phyloP scores from a whole-genome alignment of 1,284 basidiomycete species.

The Laetiporus sulphureus region DNA sequence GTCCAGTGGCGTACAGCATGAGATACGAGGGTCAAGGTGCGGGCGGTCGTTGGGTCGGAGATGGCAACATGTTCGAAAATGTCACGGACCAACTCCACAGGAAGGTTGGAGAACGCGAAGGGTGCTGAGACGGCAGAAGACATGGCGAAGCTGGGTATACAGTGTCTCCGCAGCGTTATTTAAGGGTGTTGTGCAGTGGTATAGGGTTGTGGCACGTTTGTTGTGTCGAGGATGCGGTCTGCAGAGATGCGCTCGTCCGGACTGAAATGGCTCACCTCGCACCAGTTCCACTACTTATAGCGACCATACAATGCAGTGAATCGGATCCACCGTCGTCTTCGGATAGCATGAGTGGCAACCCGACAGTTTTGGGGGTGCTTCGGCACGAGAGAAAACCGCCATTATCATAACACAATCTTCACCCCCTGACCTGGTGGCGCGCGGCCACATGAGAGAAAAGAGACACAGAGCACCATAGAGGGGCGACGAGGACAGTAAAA shows the following conservation, averaged over 20 bases:
- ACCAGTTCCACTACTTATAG: slow-evolving; percentile 3
- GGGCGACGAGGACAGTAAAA: not conserved
- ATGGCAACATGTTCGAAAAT: slow-evolving; percentile 31
- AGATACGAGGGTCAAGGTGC: slow-evolving; percentile 29
- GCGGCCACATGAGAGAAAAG: not conserved
- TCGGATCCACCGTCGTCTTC: slow-evolving; percentile 7
- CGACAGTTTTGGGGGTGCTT: slow-evolving; percentile 18
- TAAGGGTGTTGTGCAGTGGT: not conserved
- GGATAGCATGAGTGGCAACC: not conserved
- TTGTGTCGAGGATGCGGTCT: not conserved
- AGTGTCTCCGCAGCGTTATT: not conserved
- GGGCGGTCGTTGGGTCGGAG: slow-evolving; percentile 23
- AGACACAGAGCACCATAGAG: not conserved
- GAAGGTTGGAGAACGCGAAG: slow-evolving; percentile 25
- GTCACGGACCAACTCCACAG: slow-evolving; percentile 30
- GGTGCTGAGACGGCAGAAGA: slow-evolving; percentile 9
- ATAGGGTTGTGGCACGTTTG: slow-evolving; percentile 5
- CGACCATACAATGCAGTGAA: not conserved
- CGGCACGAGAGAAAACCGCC: slow-evolving; percentile 15
- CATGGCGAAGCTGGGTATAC: not conserved
- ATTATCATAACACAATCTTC: slow-evolving; percentile 9
- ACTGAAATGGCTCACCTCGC: slow-evolving; percentile 2
- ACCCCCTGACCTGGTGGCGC: slow-evolving; percentile 7
- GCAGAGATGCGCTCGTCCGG: slow-evolving; percentile 6
- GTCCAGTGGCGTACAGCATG: slow-evolving; percentile 27